Evolutionary conservation across 2,329 filamentous ascomycete species (phyloP), one percentile per base, ranked within the genome.

Genomic region (Xylariaceae sp.): DNA sequence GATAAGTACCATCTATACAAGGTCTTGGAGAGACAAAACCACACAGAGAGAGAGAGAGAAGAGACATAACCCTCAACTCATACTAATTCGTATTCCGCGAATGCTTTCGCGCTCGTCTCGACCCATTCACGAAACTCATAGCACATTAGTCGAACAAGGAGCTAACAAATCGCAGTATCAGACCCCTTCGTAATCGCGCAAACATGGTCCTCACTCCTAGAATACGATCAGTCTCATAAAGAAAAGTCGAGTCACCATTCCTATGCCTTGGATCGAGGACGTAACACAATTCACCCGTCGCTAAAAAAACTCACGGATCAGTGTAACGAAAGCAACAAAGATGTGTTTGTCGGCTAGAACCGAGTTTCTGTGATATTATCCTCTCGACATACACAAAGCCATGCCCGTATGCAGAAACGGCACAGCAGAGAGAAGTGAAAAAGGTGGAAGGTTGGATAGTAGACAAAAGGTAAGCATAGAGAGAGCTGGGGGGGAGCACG

Each of bases 341-440:
- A 15, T 42, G 13, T 11, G 3, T 45, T 51, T 45, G 52, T 10
- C n/a, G 45, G 49, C 49, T 15, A 52, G 51, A 62, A 59, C 37
- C 53, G 50, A 48, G 49, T 15, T 44, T 62, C 57, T 64, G 51
- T 55, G 56, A 59, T 35, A 51, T 64, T 64, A 10, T 48, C 60
- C 56, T 57, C 57, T 57, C 55, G 57, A 62, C 62, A 62, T 62
- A 65, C 59, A 63, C 56, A 37, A 62, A 60, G 51, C 11, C 9
- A 42, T 45, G 63, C 59, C 61, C 39, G 53, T 47, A 39, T 52
- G 2, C 58, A 62, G 55, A 15, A 6, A n/a, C 42, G n/a, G 13
- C 42, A 45, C 11, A 13, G 11, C 37, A 13, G 11, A 42, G 37
- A 42, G 42, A 45, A 51, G 45, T 34, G 18, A 60, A 23, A 59